Evolutionary conservation across 352 stramenopile species (phyloP), one percentile per base, ranked within the genome.

Genomic region (Phytophthora vignae): DNA sequence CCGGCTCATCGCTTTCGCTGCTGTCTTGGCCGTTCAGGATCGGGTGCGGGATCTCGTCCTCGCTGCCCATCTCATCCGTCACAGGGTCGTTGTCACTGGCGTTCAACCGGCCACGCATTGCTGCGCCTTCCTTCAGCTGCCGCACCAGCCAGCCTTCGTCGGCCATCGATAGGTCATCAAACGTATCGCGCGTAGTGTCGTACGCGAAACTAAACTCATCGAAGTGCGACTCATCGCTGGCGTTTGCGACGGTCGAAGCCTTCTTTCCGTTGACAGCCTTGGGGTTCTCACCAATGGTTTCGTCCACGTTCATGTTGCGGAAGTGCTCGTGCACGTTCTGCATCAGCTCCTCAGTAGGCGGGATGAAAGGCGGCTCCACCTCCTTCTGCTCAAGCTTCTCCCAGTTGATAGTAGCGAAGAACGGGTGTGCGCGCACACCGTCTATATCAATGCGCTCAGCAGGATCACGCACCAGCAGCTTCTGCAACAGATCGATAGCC

Each of bases 151-250:
- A 95, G 46, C 88, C 88, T 65, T 95, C 86, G 60, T 95, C 88
- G 9, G 86, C 88, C 88, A 95, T 95, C 55, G 80, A 92, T 11
- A 94, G 67, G 9, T 87, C 81, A 54, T 95, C 84, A 50, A 95
- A 91, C 54, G 86, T 95, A 33, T 85, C 72, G 57, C 88, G 87
- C 64, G 69, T 93, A 54, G 76, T 90, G 73, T 96, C 90, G 64
- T 93, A 95, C 31, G 83, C 87, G 67, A 96, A 96, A 74, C 85
- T 94, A 66, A 96, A 96, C 64, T 95, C 90, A 64, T 95, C 90
- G 60, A 96, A 95, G 72, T 96, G 85, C 9, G 85, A 91, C 64
- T 91, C 81, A 55, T 91, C 83, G 25, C 73, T 83, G 31, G 76
- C 80, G 63, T 79, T 76, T 44, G 77, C 63, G 2, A 81, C 67